Percentiles rank a stretch among this genome's conserved stretches.
Evolutionary conservation across 306 rosid species (phyloP).

Genomic region (Clitoria ternatea): DNA sequence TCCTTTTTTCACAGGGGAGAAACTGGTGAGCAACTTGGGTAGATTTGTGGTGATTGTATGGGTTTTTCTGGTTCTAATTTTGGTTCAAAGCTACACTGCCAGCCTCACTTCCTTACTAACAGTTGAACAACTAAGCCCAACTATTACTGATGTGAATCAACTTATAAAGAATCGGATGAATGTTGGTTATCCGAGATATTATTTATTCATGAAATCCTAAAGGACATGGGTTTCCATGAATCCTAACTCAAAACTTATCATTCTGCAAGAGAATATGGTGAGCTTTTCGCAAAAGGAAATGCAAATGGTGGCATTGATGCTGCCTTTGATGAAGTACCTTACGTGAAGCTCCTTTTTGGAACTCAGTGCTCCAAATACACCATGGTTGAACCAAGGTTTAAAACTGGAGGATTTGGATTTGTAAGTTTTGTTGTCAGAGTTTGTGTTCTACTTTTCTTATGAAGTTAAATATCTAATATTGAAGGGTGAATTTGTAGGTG

Average conservation of each 20-base stretch:
- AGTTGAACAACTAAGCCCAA: slow-evolving; percentile 50
- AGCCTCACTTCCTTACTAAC: slow-evolving; percentile 61
- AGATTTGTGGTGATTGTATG: slow-evolving; percentile 60
- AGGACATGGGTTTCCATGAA: slow-evolving; percentile 30
- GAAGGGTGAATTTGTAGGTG: slow-evolving; percentile 12
- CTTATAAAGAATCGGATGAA: slow-evolving; percentile 27
- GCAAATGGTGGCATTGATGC: slow-evolving; percentile 49
- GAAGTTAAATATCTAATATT: neutral
- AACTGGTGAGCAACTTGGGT: slow-evolving; percentile 44
- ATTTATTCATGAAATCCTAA: slow-evolving; percentile 33
- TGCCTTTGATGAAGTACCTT: slow-evolving; percentile 56
- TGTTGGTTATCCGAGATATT: slow-evolving; percentile 46
- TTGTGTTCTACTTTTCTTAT: neutral
- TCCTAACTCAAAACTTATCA: slow-evolving; percentile 16
- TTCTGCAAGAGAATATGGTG: slow-evolving; percentile 28
- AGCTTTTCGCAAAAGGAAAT: slow-evolving; percentile 40
- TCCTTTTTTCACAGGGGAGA: slow-evolving; percentile 39
- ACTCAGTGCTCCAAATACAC: slow-evolving; percentile 42
- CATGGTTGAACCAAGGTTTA: slow-evolving; percentile 45
- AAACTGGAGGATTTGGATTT: slow-evolving; percentile 58
- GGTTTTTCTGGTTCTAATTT: slow-evolving; percentile 56
- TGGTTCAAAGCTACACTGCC: slow-evolving; percentile 65
- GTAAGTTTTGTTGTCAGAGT: slow-evolving; percentile 49
- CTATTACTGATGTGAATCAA: slow-evolving; percentile 32
- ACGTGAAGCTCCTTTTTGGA: slow-evolving; percentile 37